Percentiles rank a stretch among this genome's conserved stretches.
phyloP scores from a whole-genome alignment of 768 basidiomycete genomes.

The Lactarius psammicola region DNA sequence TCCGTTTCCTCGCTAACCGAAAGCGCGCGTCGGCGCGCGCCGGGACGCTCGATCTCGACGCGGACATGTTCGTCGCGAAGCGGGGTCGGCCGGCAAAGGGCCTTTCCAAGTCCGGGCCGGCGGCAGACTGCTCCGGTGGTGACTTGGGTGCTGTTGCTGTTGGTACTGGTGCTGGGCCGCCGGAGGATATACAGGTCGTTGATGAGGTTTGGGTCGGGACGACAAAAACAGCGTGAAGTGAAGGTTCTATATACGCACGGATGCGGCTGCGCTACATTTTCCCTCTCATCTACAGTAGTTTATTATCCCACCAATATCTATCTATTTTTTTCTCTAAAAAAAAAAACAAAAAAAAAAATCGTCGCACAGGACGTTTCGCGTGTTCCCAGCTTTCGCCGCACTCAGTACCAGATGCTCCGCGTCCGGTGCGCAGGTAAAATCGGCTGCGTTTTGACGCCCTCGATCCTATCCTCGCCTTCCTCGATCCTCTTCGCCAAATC shows the following conservation, averaged over 20 bases:
- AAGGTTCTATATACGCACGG: not conserved
- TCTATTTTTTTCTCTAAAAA: not conserved
- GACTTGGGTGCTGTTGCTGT: not conserved
- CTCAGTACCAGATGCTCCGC: conserved; percentile 82
- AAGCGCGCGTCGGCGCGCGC: conserved; percentile 16
- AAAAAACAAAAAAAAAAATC: too few relatives aligned
- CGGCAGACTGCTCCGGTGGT: not conserved
- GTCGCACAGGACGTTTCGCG: not conserved
- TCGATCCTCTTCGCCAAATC: conserved; percentile 80
- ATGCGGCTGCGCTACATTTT: too few relatives aligned
- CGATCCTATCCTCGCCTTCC: conserved; percentile 54
- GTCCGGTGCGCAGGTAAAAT: conserved; percentile 75
- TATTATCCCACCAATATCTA: not conserved
- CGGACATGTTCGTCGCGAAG: not conserved
- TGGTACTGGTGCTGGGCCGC: not conserved
- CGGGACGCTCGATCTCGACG: conserved; percentile 7
- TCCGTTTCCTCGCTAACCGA: conserved; percentile 20
- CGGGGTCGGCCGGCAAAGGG: not conserved
- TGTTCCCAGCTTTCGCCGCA: too few relatives aligned
- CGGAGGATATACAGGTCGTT: not conserved
- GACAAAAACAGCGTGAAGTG: not conserved
- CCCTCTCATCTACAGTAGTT: not conserved
- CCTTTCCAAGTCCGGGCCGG: not conserved
- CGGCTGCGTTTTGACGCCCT: conserved; percentile 51
- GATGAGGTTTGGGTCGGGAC: not conserved